These are phyloP conservation scores for Begonia loranthoides DNA, from an alignment of 306 rosid species.

Conservation along the genomic window DNA sequence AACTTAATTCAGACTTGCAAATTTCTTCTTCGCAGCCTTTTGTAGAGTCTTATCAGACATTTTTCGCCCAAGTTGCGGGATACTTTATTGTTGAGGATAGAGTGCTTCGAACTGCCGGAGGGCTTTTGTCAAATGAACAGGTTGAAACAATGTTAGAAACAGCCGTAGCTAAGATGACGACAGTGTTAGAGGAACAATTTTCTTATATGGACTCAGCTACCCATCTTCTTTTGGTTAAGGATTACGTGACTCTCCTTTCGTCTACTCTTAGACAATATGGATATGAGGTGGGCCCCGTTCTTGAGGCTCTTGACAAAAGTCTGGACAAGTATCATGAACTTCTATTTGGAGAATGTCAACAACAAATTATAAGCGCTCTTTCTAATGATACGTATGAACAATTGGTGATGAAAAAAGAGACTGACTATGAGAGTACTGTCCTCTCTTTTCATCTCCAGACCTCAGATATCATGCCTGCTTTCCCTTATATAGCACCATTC, in stretches of 20 bases:
- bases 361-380: slow-evolving; percentile 37
- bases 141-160: slow-evolving; percentile 81
- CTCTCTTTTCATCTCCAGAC: slow-evolving; percentile 58
- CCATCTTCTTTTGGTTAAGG: slow-evolving; percentile 83
- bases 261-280: slow-evolving; percentile 71
- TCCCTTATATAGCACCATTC: slow-evolving; percentile 76
- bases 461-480: slow-evolving; percentile 77
- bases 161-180: slow-evolving; percentile 48
- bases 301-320: slow-evolving; percentile 50
- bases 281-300: slow-evolving; percentile 56
- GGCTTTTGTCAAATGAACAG: slow-evolving; percentile 53
- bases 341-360: slow-evolving; percentile 55
- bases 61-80: slow-evolving; percentile 80
- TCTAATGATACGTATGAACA: slow-evolving; percentile 65
- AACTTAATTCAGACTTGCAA: slow-evolving; percentile 80
- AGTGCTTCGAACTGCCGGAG: slow-evolving; percentile 67
- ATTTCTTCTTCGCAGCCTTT: slow-evolving; percentile 61
- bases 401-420: slow-evolving; percentile 71
- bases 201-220: slow-evolving; percentile 60
- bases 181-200: slow-evolving; percentile 61
- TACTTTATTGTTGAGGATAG: slow-evolving; percentile 90
- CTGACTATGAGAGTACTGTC: slow-evolving; percentile 62
- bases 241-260: slow-evolving; percentile 72
- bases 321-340: slow-evolving; percentile 59
- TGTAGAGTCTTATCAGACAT: slow-evolving; percentile 65